A percentile compares a stretch with the other conserved stretches of the same genome.
phyloP scores from a whole-genome alignment of 768 basidiomycete species.

The Artomyces pyxidatus region DNA sequence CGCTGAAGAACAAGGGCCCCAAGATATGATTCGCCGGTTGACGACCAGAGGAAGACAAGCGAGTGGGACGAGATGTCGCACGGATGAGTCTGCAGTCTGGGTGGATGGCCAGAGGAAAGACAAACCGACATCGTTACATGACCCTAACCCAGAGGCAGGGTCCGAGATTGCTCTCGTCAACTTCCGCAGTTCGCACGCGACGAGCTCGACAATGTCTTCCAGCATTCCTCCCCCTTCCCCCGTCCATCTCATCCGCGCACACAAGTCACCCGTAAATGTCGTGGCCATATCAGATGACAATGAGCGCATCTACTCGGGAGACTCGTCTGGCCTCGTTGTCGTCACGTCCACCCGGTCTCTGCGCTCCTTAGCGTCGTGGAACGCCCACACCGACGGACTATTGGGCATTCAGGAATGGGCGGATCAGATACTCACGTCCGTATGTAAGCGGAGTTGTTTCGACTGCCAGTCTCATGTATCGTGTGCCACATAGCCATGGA shows the following conservation, averaged over 20 bases:
- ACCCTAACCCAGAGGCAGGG: background rate
- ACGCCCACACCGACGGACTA: constrained; percentile 69
- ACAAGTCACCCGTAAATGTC: constrained; percentile 52
- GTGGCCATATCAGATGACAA: constrained; percentile 64
- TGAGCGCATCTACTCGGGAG: constrained; percentile 80
- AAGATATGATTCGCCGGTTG: no score
- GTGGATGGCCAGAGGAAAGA: no score
- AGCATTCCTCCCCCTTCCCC: constrained; percentile 46
- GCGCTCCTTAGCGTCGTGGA: constrained; percentile 69
- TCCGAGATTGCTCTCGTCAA: no score
- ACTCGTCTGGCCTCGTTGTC: constrained; percentile 68
- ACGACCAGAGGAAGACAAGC: no score
- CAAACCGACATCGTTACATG: no score
- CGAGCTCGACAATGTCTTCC: background rate
- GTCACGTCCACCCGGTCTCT: constrained; percentile 70
- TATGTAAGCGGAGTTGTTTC: constrained; percentile 17
- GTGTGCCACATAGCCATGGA: constrained; percentile 51
- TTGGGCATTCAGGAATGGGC: constrained; percentile 76
- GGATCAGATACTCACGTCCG: constrained; percentile 67
- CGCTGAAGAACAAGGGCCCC: no score
- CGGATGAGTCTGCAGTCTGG: no score
- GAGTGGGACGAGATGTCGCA: no score
- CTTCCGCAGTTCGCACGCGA: no score
- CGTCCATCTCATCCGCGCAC: constrained; percentile 66
- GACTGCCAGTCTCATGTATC: background rate